Evolutionary conservation across 352 stramenopile species (phyloP), one percentile per base, ranked within the genome.

Genomic region (Globisporangium orthogonon): DNA sequence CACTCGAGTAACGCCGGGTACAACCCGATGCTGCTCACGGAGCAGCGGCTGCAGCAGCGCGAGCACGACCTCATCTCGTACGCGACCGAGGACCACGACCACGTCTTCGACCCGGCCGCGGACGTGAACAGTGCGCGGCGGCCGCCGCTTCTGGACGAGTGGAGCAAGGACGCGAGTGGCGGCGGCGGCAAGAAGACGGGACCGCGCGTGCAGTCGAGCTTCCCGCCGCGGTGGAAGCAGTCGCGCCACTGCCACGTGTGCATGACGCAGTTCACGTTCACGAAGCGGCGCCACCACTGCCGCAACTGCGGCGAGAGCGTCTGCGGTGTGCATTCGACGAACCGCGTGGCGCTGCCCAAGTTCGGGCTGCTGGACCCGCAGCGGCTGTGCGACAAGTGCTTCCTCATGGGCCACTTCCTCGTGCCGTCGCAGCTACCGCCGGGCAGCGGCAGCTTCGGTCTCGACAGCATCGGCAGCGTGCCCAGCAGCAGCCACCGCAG

Each of bases 261-360:
- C 55, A 58, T 68, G 7, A 67, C 67, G 33, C 59, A 62, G 10
- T 92, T 90, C 66, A 73, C 73, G 47, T 45, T 59, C 52, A 72
- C 86, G 44, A 86, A 86, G 53, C 83, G 83, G n/a, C 79, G 83
- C 50, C 83, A 92, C 62, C 83, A 92, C 64, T 92, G 83, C 65
- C 78, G 83, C 17, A 89, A 89, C 62, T 92, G 83, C 63, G 83
- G 83, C 7, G 74, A 88, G 57, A 89, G 78, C 46, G 81, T 89
- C 11, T 91, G 81, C 62, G 73, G 66, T 45, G 76, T 74, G 49
- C 81, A 91, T 62, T 89, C 82, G 58, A 89, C 73, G 33, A 88
- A 91, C 73, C 79, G 82, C 54, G 79, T 91, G 35, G 71, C 82
- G 55, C 62, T 91, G 61, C 77, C 77, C 47, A 87, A 89, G 54